Evolutionary conservation across 1,139 yeast species (phyloP), one percentile per base, ranked within the genome.

Genomic region (Candida freyschussii): DNA sequence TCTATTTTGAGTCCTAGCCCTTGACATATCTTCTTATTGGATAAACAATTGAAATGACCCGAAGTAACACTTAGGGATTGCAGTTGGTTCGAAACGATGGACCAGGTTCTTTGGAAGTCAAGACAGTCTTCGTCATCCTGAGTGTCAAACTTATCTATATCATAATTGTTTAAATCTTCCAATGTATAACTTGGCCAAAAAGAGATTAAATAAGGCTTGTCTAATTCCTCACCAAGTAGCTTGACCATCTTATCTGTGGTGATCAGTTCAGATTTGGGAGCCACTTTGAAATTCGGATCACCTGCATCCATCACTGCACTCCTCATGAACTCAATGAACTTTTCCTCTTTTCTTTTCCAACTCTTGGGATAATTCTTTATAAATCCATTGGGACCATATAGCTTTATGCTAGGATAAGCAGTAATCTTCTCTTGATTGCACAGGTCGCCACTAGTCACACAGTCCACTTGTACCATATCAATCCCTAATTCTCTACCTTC

Each of bases 391-490:
- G 86, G 81, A 1, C 75, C 72, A 53, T 81, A 82, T 8, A 82
- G 58, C 38, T 80, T 60, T 23, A 82, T 57, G 27, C 63, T 61
- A 9, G 94, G 94, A 47, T 69, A 82, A 20, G 62, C 64, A 13
- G 42, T 52, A 26, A 83, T 68, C 9, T 65, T 64, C 55, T 83
- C 86, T 17, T 75, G 59, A 12, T 62, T 67, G 56, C 93, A 82
- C 32, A 82, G 61, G 53, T 82, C 91, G 9, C 87, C 89, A 53
- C 75, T 72, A 30, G 69, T 78, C 14, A 78, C 65, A 60, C 93
- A 83, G 52, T 82, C 72, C 15, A 82, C 89, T 51, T 81, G 91
- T 36, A 69, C 63, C 71, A 81, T 73, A 11, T 63, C 63, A 19
- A 79, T 65, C 5, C 69, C 65, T 36, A 69, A 45, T 17, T 56